phyloP scores from a whole-genome alignment of 164 flowering plant species.

The Hamamelis virginiana region DNA sequence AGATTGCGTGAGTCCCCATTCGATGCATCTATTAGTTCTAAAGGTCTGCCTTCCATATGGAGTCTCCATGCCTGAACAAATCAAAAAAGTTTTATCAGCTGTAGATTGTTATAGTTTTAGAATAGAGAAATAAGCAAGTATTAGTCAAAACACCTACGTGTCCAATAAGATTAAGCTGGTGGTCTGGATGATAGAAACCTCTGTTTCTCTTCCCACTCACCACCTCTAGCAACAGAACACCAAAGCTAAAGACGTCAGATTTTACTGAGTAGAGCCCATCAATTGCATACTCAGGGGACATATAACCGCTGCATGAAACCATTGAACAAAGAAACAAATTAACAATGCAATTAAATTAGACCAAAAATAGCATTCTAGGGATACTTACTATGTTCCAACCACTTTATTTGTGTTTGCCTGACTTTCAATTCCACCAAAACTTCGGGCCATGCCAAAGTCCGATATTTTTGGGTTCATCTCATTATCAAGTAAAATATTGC shows the following conservation, averaged over 20 bases:
- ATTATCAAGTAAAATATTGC: background rate
- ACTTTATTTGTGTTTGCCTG: too few species aligned
- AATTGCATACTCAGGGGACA: background rate
- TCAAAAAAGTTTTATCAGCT: background rate
- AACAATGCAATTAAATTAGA: background rate
- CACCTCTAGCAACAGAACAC: too few species aligned
- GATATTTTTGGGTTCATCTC: background rate
- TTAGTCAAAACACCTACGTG: background rate
- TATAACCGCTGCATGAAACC: background rate
- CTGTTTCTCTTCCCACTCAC: conserved; percentile 12
- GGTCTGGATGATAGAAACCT: conserved; percentile 16
- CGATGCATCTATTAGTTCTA: background rate
- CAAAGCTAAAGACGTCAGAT: conserved; percentile 36
- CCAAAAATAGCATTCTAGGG: too few species aligned
- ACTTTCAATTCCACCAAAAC: background rate
- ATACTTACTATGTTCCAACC: too few species aligned
- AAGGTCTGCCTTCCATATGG: background rate
- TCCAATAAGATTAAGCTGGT: conserved; percentile 11
- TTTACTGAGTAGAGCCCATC: conserved; percentile 6
- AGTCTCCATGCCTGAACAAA: background rate
- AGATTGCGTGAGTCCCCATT: too few species aligned
- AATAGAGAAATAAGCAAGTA: background rate
- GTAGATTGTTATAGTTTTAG: background rate
- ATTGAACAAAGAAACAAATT: background rate
- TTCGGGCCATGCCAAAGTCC: background rate